Evolutionary conservation across 2,329 filamentous ascomycete species (phyloP).

Genomic region (Colletotrichum sp.): DNA sequence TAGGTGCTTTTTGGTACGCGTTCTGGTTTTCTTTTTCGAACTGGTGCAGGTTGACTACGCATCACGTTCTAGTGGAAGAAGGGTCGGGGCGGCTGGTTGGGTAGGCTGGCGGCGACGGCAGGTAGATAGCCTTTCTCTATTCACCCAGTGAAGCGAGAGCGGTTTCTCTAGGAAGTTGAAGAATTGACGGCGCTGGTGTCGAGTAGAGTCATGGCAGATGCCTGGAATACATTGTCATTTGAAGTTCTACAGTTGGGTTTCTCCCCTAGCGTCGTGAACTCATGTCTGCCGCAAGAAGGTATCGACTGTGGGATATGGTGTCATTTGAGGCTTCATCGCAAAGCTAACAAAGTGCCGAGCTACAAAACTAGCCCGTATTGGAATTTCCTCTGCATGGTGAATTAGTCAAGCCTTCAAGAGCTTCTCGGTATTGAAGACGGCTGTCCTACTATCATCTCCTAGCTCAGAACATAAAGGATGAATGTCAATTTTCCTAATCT

Average conservation of each 20-base stretch:
- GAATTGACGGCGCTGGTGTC: neutral
- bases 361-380: neutral
- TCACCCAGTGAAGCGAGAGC: neutral
- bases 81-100: neutral
- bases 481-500: neutral
- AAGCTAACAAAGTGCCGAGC: neutral
- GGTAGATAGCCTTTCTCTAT: neutral
- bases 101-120: neutral
- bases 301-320: neutral
- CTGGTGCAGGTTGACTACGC: neutral
- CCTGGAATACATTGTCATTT: neutral
- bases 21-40: neutral
- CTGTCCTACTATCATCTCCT: too few relatives aligned
- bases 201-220: neutral
- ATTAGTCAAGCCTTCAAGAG: accelerated
- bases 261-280: neutral
- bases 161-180: neutral
- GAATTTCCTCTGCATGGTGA: neutral
- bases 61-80: neutral
- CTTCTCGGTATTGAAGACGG: neutral
- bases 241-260: neutral
- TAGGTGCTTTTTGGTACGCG: neutral
- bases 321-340: neutral
- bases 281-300: neutral
- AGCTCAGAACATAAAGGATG: neutral